phyloP scores from a whole-genome alignment of 495 filamentous ascomycete genomes.

The Podospora tetraspora region DNA sequence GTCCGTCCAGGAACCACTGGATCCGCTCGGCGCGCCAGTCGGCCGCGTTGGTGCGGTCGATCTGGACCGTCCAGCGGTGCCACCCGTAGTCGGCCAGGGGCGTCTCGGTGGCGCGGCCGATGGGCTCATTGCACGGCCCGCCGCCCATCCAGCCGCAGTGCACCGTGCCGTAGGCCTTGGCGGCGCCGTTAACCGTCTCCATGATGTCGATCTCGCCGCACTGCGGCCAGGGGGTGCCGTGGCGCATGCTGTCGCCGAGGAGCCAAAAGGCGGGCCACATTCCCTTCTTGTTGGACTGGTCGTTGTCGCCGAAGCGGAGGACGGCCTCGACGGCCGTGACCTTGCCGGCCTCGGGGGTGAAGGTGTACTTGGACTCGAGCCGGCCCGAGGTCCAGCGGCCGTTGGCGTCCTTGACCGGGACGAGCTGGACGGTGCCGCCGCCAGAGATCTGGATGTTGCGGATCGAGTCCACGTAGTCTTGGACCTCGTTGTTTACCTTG shows the following conservation, averaged over 20 bases:
- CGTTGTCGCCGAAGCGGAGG: constrained; percentile 39
- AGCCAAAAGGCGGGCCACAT: constrained; percentile 54
- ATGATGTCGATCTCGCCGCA: constrained; percentile 52
- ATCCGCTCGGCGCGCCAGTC: constrained; percentile 43
- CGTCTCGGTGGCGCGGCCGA: constrained; percentile 29
- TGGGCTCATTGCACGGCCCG: constrained; percentile 45
- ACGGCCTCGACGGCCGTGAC: constrained; percentile 36
- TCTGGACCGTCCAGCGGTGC: constrained; percentile 43
- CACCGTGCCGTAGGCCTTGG: constrained; percentile 42
- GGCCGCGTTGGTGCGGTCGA: constrained; percentile 35
- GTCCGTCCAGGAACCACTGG: constrained; percentile 41
- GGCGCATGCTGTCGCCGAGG: constrained; percentile 45
- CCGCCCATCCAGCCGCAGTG: constrained; percentile 42
- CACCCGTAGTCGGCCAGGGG: constrained; percentile 35
- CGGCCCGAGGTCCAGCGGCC: constrained; percentile 48
- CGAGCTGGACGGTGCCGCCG: constrained; percentile 41
- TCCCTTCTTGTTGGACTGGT: constrained; percentile 35
- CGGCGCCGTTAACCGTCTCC: constrained; percentile 45
- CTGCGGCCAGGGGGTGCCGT: constrained; percentile 44
- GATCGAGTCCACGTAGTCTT: constrained; percentile 40
- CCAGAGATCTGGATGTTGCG: constrained; percentile 43
- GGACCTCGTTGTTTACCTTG: constrained; percentile 42
- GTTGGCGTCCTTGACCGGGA: constrained; percentile 34
- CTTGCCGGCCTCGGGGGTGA: constrained; percentile 39
- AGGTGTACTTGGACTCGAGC: constrained; percentile 40